phyloP scores from a whole-genome alignment of 2,329 filamentous ascomycete species.

The Aspergillus sp. region DNA sequence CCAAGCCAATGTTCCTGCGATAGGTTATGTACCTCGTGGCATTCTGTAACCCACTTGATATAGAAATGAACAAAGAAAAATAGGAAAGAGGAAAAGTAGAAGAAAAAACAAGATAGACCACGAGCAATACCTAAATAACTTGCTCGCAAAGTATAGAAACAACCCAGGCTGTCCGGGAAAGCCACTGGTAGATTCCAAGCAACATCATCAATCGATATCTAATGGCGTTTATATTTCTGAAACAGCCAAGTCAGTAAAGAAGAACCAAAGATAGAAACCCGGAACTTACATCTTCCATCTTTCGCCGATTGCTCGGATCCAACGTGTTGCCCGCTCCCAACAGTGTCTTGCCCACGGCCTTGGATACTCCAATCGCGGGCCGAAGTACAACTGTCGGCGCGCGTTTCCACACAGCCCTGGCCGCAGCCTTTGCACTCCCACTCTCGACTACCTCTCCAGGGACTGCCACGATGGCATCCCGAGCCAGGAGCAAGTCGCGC shows the following conservation, averaged over 20 bases:
- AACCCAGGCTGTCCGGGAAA: no score
- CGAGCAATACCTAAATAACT: neutral
- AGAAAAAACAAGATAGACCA: neutral
- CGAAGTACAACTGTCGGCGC: slow-evolving; percentile 91
- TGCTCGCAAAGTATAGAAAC: no score
- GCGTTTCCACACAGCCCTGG: slow-evolving; percentile 69
- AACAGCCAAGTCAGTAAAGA: neutral
- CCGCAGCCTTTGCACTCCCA: slow-evolving; percentile 72
- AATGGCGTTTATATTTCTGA: slow-evolving; percentile 43
- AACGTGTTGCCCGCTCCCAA: slow-evolving; percentile 89
- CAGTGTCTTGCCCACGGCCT: slow-evolving; percentile 81
- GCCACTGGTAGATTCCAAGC: neutral
- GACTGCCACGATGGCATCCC: slow-evolving; percentile 90
- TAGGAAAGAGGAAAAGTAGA: neutral
- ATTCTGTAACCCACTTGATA: neutral
- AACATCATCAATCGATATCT: slow-evolving; percentile 3
- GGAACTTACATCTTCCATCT: slow-evolving; percentile 79
- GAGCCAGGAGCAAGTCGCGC: slow-evolving; percentile 78
- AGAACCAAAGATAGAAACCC: neutral
- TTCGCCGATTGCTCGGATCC: slow-evolving; percentile 74
- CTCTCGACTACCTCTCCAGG: slow-evolving; percentile 88
- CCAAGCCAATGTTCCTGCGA: no score
- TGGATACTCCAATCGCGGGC: slow-evolving; percentile 84
- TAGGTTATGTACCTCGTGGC: no score
- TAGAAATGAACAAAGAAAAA: slow-evolving; percentile 1